phyloP scores from a whole-genome alignment of 1,139 yeast genomes.

The Suhomyces yuchorum region DNA sequence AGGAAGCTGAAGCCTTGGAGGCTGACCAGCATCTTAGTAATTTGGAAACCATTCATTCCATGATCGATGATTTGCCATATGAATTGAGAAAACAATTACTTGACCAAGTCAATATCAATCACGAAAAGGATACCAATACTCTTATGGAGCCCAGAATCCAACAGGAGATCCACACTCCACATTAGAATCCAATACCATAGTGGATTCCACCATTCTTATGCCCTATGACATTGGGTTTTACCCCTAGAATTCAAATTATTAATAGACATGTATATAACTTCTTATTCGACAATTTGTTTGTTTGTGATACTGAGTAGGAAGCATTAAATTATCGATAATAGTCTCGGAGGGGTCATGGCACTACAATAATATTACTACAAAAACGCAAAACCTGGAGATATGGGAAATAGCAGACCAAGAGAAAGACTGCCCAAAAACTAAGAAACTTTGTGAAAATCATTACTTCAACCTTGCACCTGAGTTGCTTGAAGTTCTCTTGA shows the following conservation, averaged over 20 bases:
- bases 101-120: conserved; percentile 30
- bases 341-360: too few relatives aligned
- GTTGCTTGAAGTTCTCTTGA: too few relatives aligned
- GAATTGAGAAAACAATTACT: conserved; percentile 37
- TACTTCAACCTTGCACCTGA: too few relatives aligned
- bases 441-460: too few relatives aligned
- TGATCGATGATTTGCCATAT: conserved; percentile 43
- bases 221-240: conserved; percentile 2
- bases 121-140: conserved; percentile 21
- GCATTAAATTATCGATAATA: too few relatives aligned
- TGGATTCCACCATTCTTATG: not conserved
- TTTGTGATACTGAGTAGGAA: too few relatives aligned
- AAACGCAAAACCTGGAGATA: too few relatives aligned
- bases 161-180: conserved; percentile 7
- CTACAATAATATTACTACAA: too few relatives aligned
- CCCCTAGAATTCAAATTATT: not conserved
- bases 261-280: conserved; percentile 7
- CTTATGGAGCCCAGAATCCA: conserved; percentile 11
- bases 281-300: conserved; percentile 1
- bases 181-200: not conserved
- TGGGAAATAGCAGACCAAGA: too few relatives aligned
- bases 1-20: conserved; percentile 32
- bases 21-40: conserved; percentile 25
- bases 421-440: too few relatives aligned
- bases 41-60: conserved; percentile 32